A percentile compares a stretch with the other conserved stretches of the same genome.
These are phyloP conservation scores for Daldinia grandis DNA, from an alignment of 495 filamentous ascomycete genomes.

Conservation along the genomic window DNA sequence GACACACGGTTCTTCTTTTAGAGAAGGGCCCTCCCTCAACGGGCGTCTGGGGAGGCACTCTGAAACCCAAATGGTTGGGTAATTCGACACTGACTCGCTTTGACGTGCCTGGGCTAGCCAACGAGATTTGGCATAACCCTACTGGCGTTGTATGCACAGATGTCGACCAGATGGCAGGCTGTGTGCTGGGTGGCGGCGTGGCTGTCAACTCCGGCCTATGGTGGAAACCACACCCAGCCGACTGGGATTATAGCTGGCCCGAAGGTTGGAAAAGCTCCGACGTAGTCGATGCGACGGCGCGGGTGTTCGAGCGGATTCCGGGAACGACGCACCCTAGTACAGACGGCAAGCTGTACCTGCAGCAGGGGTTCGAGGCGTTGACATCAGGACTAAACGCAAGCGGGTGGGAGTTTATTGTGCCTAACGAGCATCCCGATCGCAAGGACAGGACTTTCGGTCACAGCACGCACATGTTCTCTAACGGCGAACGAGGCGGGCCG, in stretches of 20 bases:
- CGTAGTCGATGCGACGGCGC: conserved; percentile 62
- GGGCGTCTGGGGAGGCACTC: conserved; percentile 57
- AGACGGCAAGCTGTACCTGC: conserved; percentile 70
- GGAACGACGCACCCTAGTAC: conserved; percentile 67
- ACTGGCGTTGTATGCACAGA: conserved; percentile 66
- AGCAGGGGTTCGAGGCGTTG: conserved; percentile 64
- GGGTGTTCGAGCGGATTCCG: conserved; percentile 67
- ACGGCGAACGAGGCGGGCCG: conserved; percentile 69
- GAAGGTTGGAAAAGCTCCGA: conserved; percentile 69
- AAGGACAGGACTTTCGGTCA: conserved; percentile 68
- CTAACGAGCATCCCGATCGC: conserved; percentile 62
- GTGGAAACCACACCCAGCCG: conserved; percentile 52
- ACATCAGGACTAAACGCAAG: conserved; percentile 57
- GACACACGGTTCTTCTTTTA: conserved; percentile 63
- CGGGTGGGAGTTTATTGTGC: conserved; percentile 65
- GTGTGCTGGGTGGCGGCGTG: conserved; percentile 71
- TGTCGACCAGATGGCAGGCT: conserved; percentile 69
- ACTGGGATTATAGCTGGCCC: conserved; percentile 73
- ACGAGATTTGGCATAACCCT: conserved; percentile 63
- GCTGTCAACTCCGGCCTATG: conserved; percentile 67
- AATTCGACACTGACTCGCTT: conserved; percentile 69
- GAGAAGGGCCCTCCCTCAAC: conserved; percentile 65
- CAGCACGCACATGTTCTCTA: conserved; percentile 66
- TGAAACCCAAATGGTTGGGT: conserved; percentile 64
- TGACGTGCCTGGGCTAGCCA: conserved; percentile 74